These are phyloP conservation scores for Chytriomyces sp. DNA, from an alignment of 192 early-diverging fungal species.

Conservation along the genomic window DNA sequence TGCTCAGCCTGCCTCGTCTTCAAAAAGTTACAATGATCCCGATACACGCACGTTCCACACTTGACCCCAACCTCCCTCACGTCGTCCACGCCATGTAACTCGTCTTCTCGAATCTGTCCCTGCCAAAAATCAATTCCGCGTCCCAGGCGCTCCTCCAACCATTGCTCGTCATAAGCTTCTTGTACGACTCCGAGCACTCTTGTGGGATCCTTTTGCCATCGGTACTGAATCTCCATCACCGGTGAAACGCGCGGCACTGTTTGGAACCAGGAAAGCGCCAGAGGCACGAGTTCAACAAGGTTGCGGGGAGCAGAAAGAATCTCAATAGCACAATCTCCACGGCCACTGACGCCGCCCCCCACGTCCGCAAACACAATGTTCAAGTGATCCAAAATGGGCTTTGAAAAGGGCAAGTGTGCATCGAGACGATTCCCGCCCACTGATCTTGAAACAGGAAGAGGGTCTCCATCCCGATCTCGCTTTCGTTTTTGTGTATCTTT, in stretches of 20 bases:
- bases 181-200: not conserved
- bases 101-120: not conserved
- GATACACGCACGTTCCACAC: too few species aligned
- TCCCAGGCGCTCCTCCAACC: not conserved
- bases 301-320: too few species aligned
- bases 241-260: not conserved
- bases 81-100: not conserved
- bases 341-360: too few species aligned
- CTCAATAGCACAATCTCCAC: not conserved
- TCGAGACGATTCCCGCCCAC: too few species aligned
- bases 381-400: not conserved
- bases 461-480: too few species aligned
- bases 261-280: slow-evolving; percentile 8
- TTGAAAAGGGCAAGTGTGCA: too few species aligned
- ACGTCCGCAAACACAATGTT: not conserved
- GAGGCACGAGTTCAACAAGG: too few species aligned
- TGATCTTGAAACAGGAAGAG: too few species aligned
- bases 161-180: not conserved
- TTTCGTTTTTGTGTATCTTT: too few species aligned
- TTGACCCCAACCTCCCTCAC: not conserved
- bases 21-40: too few species aligned
- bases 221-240: slow-evolving; percentile 6
- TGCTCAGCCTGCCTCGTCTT: too few species aligned
- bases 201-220: not conserved
- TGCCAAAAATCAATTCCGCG: slow-evolving; percentile 15